Evolutionary conservation across 768 basidiomycete species (phyloP).

Genomic region (Rhodotorula toruloides): DNA sequence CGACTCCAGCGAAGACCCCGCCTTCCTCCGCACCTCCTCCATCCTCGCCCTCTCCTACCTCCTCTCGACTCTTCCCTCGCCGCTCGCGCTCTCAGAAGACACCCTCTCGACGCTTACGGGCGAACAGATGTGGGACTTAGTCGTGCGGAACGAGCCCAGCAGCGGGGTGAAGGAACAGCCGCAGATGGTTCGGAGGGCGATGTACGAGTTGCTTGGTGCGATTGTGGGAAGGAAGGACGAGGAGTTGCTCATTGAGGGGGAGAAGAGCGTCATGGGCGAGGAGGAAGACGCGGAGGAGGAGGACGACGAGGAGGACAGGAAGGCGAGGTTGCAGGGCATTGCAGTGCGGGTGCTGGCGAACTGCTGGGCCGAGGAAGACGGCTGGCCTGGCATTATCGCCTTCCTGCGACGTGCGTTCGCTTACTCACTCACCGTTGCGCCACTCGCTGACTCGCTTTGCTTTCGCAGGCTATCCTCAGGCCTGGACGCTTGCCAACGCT

Average conservation of each 20-base stretch:
- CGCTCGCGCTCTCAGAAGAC: constrained; percentile 14
- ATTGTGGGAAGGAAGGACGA: constrained; percentile 9
- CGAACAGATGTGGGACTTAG: constrained; percentile 23
- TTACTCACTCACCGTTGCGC: neutral
- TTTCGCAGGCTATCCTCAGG: constrained; percentile 25
- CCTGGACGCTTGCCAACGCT: constrained; percentile 29
- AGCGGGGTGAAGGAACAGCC: constrained; percentile 12
- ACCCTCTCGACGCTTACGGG: constrained; percentile 7
- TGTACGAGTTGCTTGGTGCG: constrained; percentile 33
- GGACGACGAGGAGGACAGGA: constrained; percentile 2
- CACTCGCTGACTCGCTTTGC: neutral
- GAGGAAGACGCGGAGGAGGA: neutral
- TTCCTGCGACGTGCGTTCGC: constrained; percentile 25
- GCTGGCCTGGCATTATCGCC: constrained; percentile 30
- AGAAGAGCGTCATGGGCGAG: neutral
- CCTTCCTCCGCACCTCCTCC: constrained; percentile 29
- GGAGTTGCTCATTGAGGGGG: constrained; percentile 8
- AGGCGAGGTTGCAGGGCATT: constrained; percentile 2
- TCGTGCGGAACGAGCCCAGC: neutral
- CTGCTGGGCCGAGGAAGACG: constrained; percentile 37
- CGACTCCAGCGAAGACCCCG: constrained; percentile 17
- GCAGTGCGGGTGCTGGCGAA: constrained; percentile 21
- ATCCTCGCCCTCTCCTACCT: constrained; percentile 26
- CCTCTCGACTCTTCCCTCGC: constrained; percentile 16
- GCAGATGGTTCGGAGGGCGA: constrained; percentile 20